Conservation (phyloP, 2,329 filamentous ascomycete genomes). For the Phialophora chinensis region DNA sequence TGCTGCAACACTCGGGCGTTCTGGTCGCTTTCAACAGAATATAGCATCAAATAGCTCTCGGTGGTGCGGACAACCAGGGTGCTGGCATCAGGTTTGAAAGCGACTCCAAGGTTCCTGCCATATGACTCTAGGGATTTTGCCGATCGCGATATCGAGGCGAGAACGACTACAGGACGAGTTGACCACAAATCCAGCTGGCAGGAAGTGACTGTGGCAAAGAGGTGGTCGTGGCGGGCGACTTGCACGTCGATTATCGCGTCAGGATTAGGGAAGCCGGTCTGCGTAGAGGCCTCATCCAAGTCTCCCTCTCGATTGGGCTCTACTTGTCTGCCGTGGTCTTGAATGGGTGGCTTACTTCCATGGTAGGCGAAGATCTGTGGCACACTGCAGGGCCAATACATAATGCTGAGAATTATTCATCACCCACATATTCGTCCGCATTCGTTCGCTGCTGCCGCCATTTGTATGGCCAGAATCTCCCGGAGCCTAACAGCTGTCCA, state of each 20-base stretch:
- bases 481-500: neutral
- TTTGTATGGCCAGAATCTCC: neutral
- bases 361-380: conserved; percentile 57
- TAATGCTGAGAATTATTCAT: conserved; percentile 37
- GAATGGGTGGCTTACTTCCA: conserved; percentile 47
- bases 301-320: conserved; percentile 30
- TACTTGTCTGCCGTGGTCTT: conserved; percentile 41
- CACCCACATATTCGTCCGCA: conserved; percentile 32
- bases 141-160: conserved; percentile 85
- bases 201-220: conserved; percentile 85
- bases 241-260: conserved; percentile 70
- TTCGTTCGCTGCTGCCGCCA: neutral
- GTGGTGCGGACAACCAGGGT: conserved; percentile 90
- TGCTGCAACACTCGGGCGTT: conserved; percentile 84
- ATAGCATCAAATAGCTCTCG: conserved; percentile 88
- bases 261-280: neutral
- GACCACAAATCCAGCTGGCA: conserved; percentile 95
- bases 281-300: conserved; percentile 32
- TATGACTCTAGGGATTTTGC: conserved; percentile 79
- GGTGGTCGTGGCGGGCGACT: conserved; percentile 77
- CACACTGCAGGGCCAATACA: conserved; percentile 59
- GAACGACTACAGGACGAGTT: conserved; percentile 88
- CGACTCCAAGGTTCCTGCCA: conserved; percentile 80
- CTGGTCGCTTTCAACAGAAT: conserved; percentile 84
- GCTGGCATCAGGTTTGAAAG: conserved; percentile 87